Conservation (phyloP, 306 rosid genomes). For the Prunus davidiana region DNA sequence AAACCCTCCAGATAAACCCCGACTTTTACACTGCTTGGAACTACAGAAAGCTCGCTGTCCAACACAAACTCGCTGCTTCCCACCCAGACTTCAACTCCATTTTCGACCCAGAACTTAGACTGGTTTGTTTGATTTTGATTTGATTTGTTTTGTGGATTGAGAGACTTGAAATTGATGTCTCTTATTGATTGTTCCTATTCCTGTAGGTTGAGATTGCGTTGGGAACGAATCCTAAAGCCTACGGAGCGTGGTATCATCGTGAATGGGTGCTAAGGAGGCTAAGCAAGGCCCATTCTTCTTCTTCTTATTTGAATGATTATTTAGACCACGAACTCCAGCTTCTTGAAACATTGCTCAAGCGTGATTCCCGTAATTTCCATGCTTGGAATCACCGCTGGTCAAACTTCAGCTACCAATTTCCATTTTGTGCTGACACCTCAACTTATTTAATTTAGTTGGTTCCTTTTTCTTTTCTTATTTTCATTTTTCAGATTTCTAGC, state of each 20-base stretch:
- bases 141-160: background rate
- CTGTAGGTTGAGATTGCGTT: slow-evolving; percentile 64
- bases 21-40: slow-evolving; percentile 90
- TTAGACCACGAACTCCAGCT: slow-evolving; percentile 70
- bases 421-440: background rate
- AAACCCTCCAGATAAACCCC: slow-evolving; percentile 70
- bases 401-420: background rate
- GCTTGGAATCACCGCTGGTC: slow-evolving; percentile 94
- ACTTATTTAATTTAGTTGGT: background rate
- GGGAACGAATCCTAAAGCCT: slow-evolving; percentile 77
- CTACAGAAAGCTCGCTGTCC: slow-evolving; percentile 72
- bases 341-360: slow-evolving; percentile 59
- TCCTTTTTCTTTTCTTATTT: background rate
- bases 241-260: slow-evolving; percentile 90
- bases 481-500: slow-evolving; percentile 54
- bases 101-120: slow-evolving; percentile 57
- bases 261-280: slow-evolving; percentile 57
- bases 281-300: slow-evolving; percentile 56
- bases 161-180: background rate
- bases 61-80: slow-evolving; percentile 45
- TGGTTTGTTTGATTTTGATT: slow-evolving; percentile 38
- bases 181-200: background rate
- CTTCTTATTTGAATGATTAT: slow-evolving; percentile 14
- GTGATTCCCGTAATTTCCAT: slow-evolving; percentile 76
- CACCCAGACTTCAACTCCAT: slow-evolving; percentile 42